Conservation (phyloP, 2,329 filamentous ascomycete species). For the Fusarium concolor region DNA sequence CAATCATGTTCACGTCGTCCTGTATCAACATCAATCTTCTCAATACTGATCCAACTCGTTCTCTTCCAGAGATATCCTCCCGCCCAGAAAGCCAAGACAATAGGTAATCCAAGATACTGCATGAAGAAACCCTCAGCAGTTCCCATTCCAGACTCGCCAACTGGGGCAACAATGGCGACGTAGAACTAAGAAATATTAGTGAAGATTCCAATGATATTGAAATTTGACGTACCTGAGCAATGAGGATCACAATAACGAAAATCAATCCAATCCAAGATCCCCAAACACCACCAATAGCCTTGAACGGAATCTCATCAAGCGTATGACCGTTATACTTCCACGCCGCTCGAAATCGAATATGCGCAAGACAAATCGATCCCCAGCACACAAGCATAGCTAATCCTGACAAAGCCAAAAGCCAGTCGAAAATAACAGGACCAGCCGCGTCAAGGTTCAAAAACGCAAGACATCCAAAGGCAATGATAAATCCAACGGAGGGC, state of each 20-base stretch:
- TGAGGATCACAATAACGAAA: slow-evolving; percentile 65
- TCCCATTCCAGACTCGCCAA: slow-evolving; percentile 48
- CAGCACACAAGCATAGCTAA: slow-evolving; percentile 73
- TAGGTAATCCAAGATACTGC: slow-evolving; percentile 63
- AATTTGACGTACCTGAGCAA: slow-evolving; percentile 57
- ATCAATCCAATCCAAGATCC: slow-evolving; percentile 74
- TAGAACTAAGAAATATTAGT: slow-evolving; percentile 25
- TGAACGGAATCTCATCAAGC: slow-evolving; percentile 73
- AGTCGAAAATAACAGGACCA: slow-evolving; percentile 68
- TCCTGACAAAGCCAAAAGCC: slow-evolving; percentile 73
- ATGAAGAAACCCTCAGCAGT: slow-evolving; percentile 65
- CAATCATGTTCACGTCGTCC: slow-evolving; percentile 73
- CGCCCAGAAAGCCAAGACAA: slow-evolving; percentile 66
- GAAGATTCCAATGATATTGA: accelerated
- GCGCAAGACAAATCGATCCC: slow-evolving; percentile 70
- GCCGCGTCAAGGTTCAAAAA: slow-evolving; percentile 59
- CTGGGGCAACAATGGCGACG: slow-evolving; percentile 60
- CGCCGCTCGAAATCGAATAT: slow-evolving; percentile 73
- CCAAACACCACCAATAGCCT: slow-evolving; percentile 67
- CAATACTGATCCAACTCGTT: slow-evolving; percentile 66
- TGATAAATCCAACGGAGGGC: slow-evolving; percentile 56
- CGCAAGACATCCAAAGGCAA: slow-evolving; percentile 61
- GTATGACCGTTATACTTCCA: slow-evolving; percentile 69
- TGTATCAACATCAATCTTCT: slow-evolving; percentile 74
- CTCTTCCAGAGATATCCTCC: slow-evolving; percentile 74